Evolutionary conservation across 306 rosid species (phyloP).

Genomic region (Quercus parvula): DNA sequence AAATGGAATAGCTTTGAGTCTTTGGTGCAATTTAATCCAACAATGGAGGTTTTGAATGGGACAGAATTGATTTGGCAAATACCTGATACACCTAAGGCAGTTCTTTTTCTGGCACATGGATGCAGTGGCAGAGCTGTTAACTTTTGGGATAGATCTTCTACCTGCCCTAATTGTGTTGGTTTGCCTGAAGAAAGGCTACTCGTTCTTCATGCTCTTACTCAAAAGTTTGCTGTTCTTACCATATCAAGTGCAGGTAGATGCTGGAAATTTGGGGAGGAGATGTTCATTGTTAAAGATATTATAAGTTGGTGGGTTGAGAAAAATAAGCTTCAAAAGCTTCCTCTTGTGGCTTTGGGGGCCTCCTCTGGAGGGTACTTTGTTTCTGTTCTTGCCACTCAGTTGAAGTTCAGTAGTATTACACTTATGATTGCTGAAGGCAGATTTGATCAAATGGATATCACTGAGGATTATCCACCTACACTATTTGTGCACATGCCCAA

Average conservation of each 20-base stretch:
- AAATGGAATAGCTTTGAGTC: slow-evolving; percentile 63
- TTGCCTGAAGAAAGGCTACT: slow-evolving; percentile 85
- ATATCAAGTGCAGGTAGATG: slow-evolving; percentile 72
- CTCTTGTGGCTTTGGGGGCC: slow-evolving; percentile 85
- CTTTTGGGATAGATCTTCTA: slow-evolving; percentile 76
- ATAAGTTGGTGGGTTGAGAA: slow-evolving; percentile 65
- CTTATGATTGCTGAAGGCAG: slow-evolving; percentile 88
- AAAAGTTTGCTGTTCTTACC: slow-evolving; percentile 61
- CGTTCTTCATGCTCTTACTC: slow-evolving; percentile 68
- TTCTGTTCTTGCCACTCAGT: slow-evolving; percentile 63
- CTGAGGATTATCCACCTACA: slow-evolving; percentile 66
- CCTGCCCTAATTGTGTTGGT: slow-evolving; percentile 73
- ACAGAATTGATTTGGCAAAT: slow-evolving; percentile 82
- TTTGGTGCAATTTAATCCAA: slow-evolving; percentile 53
- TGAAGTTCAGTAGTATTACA: slow-evolving; percentile 58
- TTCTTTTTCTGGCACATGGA: slow-evolving; percentile 92
- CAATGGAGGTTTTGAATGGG: slow-evolving; percentile 54
- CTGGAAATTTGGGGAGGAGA: slow-evolving; percentile 65
- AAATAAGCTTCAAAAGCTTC: slow-evolving; percentile 61
- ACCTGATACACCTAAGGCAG: slow-evolving; percentile 76
- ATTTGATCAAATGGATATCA: slow-evolving; percentile 57
- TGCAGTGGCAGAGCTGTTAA: slow-evolving; percentile 68
- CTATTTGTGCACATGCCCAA: slow-evolving; percentile 96
- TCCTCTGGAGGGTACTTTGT: slow-evolving; percentile 92
- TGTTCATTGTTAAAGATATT: slow-evolving; percentile 49